Conservation (phyloP, 1,284 basidiomycete genomes). For the Ustilago trichophora region DNA sequence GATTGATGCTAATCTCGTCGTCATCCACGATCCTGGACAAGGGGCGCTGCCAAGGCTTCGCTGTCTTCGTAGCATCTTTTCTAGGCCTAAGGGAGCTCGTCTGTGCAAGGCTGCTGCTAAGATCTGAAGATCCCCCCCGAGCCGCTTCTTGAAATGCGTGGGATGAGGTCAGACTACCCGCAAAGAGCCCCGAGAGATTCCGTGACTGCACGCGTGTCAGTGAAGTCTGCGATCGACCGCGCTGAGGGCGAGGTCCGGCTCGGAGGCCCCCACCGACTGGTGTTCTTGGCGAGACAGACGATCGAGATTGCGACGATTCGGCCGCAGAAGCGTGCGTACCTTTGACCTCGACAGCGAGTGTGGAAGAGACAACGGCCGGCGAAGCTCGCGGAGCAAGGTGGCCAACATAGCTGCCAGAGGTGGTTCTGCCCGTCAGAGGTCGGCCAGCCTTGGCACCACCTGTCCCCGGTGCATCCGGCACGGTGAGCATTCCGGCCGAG, state of each 20-base stretch:
- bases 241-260: conserved; percentile 41
- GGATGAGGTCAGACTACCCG: conserved; percentile 27
- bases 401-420: conserved; percentile 23
- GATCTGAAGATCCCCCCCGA: background rate
- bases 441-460: conserved; percentile 10
- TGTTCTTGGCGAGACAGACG: conserved; percentile 15
- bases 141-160: conserved; percentile 5
- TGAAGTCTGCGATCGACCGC: conserved; percentile 33
- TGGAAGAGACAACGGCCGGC: conserved; percentile 46
- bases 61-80: conserved; percentile 1
- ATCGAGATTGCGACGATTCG: conserved; percentile 15
- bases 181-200: conserved; percentile 53
- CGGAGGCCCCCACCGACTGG: conserved; percentile 13
- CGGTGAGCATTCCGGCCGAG: conserved; percentile 1
- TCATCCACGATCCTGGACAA: conserved; percentile 57
- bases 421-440: conserved; percentile 17
- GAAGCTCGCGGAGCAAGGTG: conserved; percentile 48
- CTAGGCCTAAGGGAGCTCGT: conserved; percentile 9
- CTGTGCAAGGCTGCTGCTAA: conserved; percentile 5
- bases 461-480: conserved; percentile 12
- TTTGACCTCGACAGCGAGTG: conserved; percentile 57
- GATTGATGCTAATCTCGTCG: conserved; percentile 57
- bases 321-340: conserved; percentile 45
- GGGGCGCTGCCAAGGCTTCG: conserved; percentile 25
- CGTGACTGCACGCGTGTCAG: conserved; percentile 48